Conservation (phyloP, 176 grass and related monocot genomes). For the maize (Zea mays) region DNA sequence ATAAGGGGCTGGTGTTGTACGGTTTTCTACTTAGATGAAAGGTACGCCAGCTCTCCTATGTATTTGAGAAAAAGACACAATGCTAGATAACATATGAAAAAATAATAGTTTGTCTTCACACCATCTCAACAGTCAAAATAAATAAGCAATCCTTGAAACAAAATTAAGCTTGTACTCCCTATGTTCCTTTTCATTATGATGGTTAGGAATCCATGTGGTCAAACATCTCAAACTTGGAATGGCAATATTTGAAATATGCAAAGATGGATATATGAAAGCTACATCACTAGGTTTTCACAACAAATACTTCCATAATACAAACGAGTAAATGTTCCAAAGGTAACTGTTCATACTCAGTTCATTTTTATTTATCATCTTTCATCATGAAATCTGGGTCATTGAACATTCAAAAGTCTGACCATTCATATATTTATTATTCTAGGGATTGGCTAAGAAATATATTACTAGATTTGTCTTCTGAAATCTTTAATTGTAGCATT, state of each 20-base stretch:
- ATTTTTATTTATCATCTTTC: background rate
- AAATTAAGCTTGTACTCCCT: background rate
- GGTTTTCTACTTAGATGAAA: too few relatives aligned
- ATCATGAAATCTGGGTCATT: background rate
- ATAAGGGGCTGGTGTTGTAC: background rate
- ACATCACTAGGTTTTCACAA: background rate
- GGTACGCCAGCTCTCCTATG: background rate
- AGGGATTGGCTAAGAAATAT: background rate
- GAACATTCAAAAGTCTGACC: background rate
- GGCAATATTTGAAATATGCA: background rate
- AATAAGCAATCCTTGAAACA: background rate
- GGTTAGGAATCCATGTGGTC: background rate
- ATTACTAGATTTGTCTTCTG: background rate
- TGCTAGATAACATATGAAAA: background rate
- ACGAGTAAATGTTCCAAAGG: background rate
- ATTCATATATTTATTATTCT: background rate
- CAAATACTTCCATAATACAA: background rate
- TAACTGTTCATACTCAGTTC: background rate
- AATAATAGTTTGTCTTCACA: background rate
- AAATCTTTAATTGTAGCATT: background rate
- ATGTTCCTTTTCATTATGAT: background rate
- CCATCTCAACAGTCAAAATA: conserved; percentile 6
- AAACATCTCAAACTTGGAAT: background rate
- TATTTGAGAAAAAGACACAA: background rate
- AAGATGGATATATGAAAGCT: background rate